Evolutionary conservation across 495 filamentous ascomycete species (phyloP).

Genomic region (Lasiosphaeria ovina): DNA sequence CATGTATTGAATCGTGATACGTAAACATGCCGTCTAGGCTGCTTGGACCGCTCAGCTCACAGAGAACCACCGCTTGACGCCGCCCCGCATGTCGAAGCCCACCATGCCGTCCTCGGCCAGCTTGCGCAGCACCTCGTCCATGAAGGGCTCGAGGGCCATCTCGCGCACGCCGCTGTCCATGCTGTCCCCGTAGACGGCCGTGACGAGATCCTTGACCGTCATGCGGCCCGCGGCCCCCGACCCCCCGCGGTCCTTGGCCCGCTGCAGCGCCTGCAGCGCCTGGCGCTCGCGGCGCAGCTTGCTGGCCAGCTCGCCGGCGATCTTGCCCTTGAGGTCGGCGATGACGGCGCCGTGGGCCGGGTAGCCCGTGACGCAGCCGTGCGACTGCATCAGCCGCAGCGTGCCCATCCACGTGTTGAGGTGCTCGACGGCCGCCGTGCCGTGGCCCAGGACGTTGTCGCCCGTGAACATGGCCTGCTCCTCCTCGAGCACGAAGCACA

Average conservation of each 20-base stretch:
- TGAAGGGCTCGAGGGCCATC: constrained; percentile 47
- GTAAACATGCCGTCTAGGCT: too few species aligned
- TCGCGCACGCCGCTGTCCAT: constrained; percentile 28
- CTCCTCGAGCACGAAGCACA: constrained; percentile 67
- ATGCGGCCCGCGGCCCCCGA: constrained; percentile 20
- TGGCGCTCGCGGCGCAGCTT: constrained; percentile 69
- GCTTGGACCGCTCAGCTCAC: too few species aligned
- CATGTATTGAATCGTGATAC: too few species aligned
- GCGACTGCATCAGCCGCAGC: constrained; percentile 59
- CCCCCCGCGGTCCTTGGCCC: not conserved
- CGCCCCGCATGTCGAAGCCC: constrained; percentile 40
- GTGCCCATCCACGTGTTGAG: constrained; percentile 63
- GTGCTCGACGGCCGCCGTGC: constrained; percentile 78
- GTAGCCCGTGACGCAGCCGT: constrained; percentile 61
- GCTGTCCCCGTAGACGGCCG: constrained; percentile 35
- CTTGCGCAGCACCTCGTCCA: constrained; percentile 47
- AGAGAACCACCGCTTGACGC: constrained; percentile 45
- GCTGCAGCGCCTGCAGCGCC: constrained; percentile 56
- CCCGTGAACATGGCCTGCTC: constrained; percentile 82
- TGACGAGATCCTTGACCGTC: constrained; percentile 41
- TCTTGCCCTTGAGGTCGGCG: constrained; percentile 47
- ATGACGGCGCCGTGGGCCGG: constrained; percentile 76
- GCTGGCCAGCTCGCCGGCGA: constrained; percentile 71
- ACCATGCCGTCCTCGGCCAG: constrained; percentile 50
- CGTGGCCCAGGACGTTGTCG: constrained; percentile 83